Conservation (phyloP, 2,329 filamentous ascomycete species). For the Penicillium sp. region DNA sequence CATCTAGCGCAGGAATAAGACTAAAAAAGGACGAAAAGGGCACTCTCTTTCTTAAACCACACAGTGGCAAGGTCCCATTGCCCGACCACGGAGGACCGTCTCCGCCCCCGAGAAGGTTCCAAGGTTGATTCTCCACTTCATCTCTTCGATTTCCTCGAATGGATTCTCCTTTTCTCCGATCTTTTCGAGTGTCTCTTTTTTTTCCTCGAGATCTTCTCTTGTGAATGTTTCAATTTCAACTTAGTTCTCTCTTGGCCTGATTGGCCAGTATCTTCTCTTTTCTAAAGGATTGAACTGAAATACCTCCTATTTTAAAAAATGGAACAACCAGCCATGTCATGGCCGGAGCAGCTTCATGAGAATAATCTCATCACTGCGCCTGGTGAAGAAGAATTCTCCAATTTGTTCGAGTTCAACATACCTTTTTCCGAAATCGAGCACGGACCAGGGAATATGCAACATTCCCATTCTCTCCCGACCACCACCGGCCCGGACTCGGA, state of each 20-base stretch:
- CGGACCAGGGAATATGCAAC: slow-evolving; percentile 37
- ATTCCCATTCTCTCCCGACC: slow-evolving; percentile 31
- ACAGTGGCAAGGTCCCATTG: slow-evolving; percentile 3
- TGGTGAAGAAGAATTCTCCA: slow-evolving; percentile 49
- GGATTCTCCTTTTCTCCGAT: slow-evolving; percentile 1
- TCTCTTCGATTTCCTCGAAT: background rate
- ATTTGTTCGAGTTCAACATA: slow-evolving; percentile 49
- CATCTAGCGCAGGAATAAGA: slow-evolving; percentile 13
- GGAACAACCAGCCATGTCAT: slow-evolving; percentile 40
- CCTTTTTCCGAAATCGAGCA: slow-evolving; percentile 45
- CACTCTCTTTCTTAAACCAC: background rate
- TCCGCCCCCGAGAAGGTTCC: slow-evolving; percentile 10
- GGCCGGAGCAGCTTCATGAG: slow-evolving; percentile 41
- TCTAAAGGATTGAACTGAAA: no score
- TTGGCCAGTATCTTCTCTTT: background rate
- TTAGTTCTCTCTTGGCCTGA: background rate
- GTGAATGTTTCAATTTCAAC: background rate
- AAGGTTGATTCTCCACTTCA: slow-evolving; percentile 2
- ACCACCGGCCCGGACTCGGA: slow-evolving; percentile 27
- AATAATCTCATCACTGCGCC: slow-evolving; percentile 39
- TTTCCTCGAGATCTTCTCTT: no score
- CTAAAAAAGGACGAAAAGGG: background rate
- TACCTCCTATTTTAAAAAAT: slow-evolving; percentile 20
- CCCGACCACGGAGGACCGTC: slow-evolving; percentile 8
- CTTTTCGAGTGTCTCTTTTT: background rate